phyloP scores from a whole-genome alignment of 2,329 filamentous ascomycete genomes.

The Chaetomium sp. region DNA sequence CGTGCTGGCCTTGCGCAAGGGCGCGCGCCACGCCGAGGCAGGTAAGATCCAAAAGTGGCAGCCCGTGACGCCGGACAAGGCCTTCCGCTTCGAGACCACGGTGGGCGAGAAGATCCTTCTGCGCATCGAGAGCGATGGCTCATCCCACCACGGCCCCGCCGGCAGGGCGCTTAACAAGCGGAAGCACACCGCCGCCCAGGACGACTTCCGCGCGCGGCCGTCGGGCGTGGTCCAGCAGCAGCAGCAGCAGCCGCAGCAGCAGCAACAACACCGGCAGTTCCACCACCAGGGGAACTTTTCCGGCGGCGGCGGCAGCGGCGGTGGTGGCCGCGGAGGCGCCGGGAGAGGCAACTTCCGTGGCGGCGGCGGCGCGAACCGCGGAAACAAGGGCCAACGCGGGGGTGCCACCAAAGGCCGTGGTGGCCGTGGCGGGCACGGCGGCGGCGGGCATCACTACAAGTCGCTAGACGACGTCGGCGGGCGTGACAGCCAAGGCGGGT shows the following conservation, averaged over 20 bases:
- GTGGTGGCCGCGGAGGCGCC: conserved; percentile 39
- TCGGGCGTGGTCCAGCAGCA: conserved; percentile 24
- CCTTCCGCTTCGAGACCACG: conserved; percentile 76
- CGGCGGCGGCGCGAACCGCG: conserved; percentile 45
- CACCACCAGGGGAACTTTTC: conserved; percentile 39
- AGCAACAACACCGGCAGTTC: conserved; percentile 37
- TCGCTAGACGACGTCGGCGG: conserved; percentile 68
- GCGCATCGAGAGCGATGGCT: conserved; percentile 73
- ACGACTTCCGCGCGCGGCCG: conserved; percentile 42
- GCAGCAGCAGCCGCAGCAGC: conserved; percentile 26
- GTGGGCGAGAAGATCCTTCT: conserved; percentile 87
- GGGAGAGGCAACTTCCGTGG: conserved; percentile 44
- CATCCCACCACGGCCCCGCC: conserved; percentile 31
- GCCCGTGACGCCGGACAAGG: conserved; percentile 68
- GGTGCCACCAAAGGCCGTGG: conserved; percentile 40
- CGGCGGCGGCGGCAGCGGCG: neutral
- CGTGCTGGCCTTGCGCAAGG: conserved; percentile 77
- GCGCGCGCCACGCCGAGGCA: conserved; percentile 76
- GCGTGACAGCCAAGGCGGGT: conserved; percentile 49
- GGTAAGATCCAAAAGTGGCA: conserved; percentile 83
- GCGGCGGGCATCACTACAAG: conserved; percentile 59
- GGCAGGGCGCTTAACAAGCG: conserved; percentile 47
- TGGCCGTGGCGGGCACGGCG: conserved; percentile 43
- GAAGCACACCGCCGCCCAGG: conserved; percentile 63
- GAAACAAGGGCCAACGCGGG: conserved; percentile 43